Percentiles rank a stretch among this genome's conserved stretches.
These are phyloP conservation scores for Dissoconium aciculare DNA, from an alignment of 2,329 filamentous ascomycete genomes.

Conservation along the genomic window DNA sequence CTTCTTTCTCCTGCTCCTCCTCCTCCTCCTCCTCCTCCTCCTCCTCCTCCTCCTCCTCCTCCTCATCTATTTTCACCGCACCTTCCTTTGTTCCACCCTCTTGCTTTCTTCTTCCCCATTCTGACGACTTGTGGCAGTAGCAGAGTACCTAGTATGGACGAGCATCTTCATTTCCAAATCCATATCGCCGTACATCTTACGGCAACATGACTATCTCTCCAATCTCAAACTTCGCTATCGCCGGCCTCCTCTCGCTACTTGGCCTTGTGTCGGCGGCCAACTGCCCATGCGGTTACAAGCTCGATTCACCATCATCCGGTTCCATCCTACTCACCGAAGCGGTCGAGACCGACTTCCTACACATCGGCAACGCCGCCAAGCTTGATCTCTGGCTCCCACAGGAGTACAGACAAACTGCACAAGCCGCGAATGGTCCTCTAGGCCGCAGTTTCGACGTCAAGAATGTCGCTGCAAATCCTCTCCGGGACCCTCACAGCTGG, in stretches of 20 bases:
- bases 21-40: too few species aligned
- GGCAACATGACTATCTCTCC: too few species aligned
- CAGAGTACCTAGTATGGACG: too few species aligned
- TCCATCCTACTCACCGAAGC: constrained; percentile 49
- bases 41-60: too few species aligned
- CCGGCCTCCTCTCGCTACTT: constrained; percentile 3
- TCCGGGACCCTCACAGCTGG: constrained; percentile 30
- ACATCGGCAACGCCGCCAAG: constrained; percentile 27
- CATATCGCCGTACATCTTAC: too few species aligned
- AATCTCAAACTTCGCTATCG: background rate
- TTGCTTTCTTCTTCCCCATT: too few species aligned
- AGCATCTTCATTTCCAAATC: too few species aligned
- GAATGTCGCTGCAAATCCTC: constrained; percentile 44
- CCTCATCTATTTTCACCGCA: too few species aligned
- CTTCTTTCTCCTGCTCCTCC: too few species aligned
- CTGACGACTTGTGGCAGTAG: too few species aligned
- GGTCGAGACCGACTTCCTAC: constrained; percentile 57
- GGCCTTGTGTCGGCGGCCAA: too few species aligned
- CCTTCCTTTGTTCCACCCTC: too few species aligned
- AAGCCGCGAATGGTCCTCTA: constrained; percentile 45
- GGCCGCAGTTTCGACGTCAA: constrained; percentile 46
- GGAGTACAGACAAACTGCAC: constrained; percentile 48
- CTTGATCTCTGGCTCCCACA: constrained; percentile 45
- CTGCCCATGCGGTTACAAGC: constrained; percentile 60
- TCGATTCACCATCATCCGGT: constrained; percentile 32